These are phyloP conservation scores for Ceratobasidium sp. DNA, from an alignment of 1,284 basidiomycete species.

Conservation along the genomic window DNA sequence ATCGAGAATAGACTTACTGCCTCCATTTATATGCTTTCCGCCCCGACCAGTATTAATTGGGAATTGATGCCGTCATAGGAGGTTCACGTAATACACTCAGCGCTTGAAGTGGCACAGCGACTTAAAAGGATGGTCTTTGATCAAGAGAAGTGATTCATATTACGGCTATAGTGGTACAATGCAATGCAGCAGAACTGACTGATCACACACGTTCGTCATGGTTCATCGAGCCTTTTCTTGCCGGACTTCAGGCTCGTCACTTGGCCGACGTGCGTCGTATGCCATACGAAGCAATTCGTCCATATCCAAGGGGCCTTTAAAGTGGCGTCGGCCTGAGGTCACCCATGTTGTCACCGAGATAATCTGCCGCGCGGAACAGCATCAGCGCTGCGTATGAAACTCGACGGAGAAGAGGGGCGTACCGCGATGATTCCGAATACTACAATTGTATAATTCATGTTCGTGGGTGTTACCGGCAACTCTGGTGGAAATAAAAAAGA, in stretches of 20 bases:
- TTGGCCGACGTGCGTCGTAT: conserved; percentile 16
- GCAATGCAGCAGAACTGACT: neutral
- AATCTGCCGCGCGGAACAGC: conserved; percentile 40
- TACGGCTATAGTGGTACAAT: conserved; percentile 11
- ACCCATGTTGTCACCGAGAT: conserved; percentile 49
- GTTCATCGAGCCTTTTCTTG: conserved; percentile 16
- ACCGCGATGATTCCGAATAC: conserved; percentile 44
- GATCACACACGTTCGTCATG: neutral
- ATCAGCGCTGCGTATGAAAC: conserved; percentile 14
- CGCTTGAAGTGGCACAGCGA: conserved; percentile 12
- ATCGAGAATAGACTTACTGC: neutral
- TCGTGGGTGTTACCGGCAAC: conserved; percentile 49
- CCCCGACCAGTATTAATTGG: neutral
- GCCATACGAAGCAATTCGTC: conserved; percentile 39
- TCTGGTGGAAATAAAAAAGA: conserved; percentile 58
- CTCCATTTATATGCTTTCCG: conserved; percentile 29
- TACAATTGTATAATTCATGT: conserved; percentile 55
- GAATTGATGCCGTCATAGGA: conserved; percentile 10
- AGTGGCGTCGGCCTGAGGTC: conserved; percentile 49
- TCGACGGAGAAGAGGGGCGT: conserved; percentile 38
- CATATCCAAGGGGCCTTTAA: conserved; percentile 51
- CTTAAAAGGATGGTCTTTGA: conserved; percentile 1
- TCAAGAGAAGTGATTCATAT: neutral
- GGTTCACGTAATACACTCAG: conserved; percentile 5
- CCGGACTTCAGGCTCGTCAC: neutral